A percentile compares a stretch with the other conserved stretches of the same genome.
Conservation (phyloP, 2,329 filamentous ascomycete genomes). For the Zopfia rhizophila region DNA sequence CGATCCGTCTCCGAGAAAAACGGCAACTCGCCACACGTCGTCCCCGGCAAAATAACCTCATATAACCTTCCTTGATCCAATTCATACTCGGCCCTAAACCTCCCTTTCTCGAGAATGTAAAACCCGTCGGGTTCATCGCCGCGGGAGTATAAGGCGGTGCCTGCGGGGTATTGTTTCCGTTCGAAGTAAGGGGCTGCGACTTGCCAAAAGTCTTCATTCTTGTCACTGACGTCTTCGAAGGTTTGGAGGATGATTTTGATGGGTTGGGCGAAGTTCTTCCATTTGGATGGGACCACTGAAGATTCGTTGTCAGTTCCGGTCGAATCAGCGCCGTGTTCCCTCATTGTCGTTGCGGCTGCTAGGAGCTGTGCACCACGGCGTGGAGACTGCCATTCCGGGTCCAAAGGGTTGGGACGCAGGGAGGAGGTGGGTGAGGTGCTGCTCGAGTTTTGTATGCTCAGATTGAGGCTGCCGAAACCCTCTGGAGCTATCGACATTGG, state of each 20-base stretch:
- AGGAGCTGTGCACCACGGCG: constrained; percentile 79
- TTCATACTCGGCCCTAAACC: constrained; percentile 89
- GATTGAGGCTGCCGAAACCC: constrained; percentile 19
- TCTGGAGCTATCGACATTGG: constrained; percentile 42
- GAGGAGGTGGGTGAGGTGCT: constrained; percentile 35
- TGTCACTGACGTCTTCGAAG: constrained; percentile 86
- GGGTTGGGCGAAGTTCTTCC: constrained; percentile 89
- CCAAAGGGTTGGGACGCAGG: constrained; percentile 51
- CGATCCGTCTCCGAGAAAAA: constrained; percentile 93
- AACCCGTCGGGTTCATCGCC: constrained; percentile 83
- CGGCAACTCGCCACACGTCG: constrained; percentile 93
- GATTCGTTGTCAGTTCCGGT: constrained; percentile 19
- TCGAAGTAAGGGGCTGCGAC: constrained; percentile 79
- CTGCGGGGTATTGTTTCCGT: constrained; percentile 72
- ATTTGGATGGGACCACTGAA: constrained; percentile 63
- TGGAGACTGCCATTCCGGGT: constrained; percentile 76
- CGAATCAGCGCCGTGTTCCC: constrained; percentile 64
- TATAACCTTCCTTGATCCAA: constrained; percentile 88
- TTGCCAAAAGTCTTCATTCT: constrained; percentile 97
- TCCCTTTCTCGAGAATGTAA: constrained; percentile 89
- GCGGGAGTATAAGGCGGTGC: constrained; percentile 79
- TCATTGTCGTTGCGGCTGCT: constrained; percentile 80
- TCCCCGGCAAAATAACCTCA: constrained; percentile 92
- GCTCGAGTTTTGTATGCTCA: constrained; percentile 14
- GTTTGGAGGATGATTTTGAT: constrained; percentile 92